Percentiles rank a stretch among this genome's conserved stretches.
These are phyloP conservation scores for Cardamine resedifolia DNA, from an alignment of 345 rosid species.

Conservation along the genomic window DNA sequence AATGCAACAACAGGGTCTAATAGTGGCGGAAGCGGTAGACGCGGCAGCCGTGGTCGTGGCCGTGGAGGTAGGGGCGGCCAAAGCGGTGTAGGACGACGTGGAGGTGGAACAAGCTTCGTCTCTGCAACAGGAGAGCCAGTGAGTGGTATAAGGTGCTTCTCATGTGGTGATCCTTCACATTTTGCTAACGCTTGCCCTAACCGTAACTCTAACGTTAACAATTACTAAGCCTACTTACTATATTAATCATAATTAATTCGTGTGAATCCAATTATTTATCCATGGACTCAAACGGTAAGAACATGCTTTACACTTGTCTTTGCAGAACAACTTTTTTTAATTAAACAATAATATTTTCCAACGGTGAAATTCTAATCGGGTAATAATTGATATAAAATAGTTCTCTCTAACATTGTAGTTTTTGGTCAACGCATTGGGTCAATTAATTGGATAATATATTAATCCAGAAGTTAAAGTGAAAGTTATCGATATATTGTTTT, in stretches of 20 bases:
- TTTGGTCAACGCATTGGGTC: constrained; percentile 1
- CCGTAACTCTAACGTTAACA: constrained; percentile 47
- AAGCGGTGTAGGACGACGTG: constrained; percentile 45
- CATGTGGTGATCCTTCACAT: constrained; percentile 95
- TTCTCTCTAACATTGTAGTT: neutral
- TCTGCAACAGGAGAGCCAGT: constrained; percentile 89
- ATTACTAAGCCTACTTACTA: neutral
- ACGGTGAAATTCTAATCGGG: neutral
- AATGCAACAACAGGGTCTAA: constrained; percentile 29
- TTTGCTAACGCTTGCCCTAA: constrained; percentile 83
- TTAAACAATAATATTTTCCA: neutral
- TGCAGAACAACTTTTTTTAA: neutral
- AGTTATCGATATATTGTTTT: neutral
- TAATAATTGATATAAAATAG: neutral
- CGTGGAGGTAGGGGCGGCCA: constrained; percentile 45
- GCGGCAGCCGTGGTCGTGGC: constrained; percentile 48
- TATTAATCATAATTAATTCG: neutral
- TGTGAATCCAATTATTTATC: neutral
- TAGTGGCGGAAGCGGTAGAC: constrained; percentile 47
- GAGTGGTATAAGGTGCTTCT: constrained; percentile 71
- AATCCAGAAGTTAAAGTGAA: constrained; percentile 1
- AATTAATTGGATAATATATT: neutral
- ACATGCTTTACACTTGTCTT: neutral
- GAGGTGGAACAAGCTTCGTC: constrained; percentile 53
- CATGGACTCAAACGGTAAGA: neutral